Base-by-base conservation (phyloP, 2,329 filamentous ascomycete genomes). In the Fusarium pseudocircinatum region DNA sequence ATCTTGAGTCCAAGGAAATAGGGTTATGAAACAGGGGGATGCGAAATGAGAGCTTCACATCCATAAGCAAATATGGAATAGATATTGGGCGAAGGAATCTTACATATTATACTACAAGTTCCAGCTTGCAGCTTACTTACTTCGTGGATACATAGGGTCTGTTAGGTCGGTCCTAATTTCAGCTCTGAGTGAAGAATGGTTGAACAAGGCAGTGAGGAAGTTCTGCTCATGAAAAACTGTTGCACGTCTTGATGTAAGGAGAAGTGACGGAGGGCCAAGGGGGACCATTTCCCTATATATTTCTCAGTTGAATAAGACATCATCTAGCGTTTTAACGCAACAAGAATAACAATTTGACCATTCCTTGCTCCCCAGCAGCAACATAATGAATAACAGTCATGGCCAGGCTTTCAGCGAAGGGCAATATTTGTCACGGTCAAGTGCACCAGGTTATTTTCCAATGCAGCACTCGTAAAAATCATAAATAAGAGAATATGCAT, bases 121-220 rank as follows among this genome's bases (percentile, higher is more conserved):
- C 46, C 24, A 71, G 67, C 67, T 67, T 74, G 58, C 42, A 40
- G 24, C 39, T 44, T 24, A 28, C 60, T 47, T 57, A 37, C 40
- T 28, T 62, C 18, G 44, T 30, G 30, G 36, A 37, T 37, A 50
- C 26, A 53, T 26, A 30, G 40, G 57, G 36, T 63, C 36, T 50
- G 46, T 52, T 32, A 18, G 43, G 37, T 42, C 42, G 37, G 42
- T 37, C 47, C 42, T 57, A 34, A 14, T 18, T 34, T 63, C 37
- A 26, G 24, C 34, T 47, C 39, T 43, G 18, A 36, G 34, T 13
- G 34, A 42, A 43, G 14, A n/a, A 43, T 40, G 34, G 34, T n/a
- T 54, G 50, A 14, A 24, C 24, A 36, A 36, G 18, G 13, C 32
- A 32, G 26, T 24, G 26, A 43, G 57, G 30, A 32, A 43, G 40